Evolutionary conservation across 1,284 basidiomycete genomes (phyloP), one percentile per base, ranked within the genome.

Genomic region (Ustilago cynodontis): DNA sequence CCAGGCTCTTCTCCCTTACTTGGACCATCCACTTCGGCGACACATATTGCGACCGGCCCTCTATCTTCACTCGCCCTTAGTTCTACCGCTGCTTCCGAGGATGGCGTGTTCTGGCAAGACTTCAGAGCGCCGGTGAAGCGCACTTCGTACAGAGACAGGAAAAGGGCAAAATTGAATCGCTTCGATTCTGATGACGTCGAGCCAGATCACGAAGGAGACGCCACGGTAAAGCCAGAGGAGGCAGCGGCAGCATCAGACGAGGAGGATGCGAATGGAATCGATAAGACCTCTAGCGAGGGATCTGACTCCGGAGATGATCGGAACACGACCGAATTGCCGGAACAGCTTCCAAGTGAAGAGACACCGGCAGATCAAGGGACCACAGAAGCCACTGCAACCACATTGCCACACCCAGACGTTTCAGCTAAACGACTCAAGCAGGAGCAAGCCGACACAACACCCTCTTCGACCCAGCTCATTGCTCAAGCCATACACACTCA

Each of bases 41-140:
- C 58, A 1, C 33, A 39, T 29, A 11, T 41, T 16, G 33, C 59
- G 33, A 49, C 58, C 0, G 43, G 63, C 33, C 65, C 70, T 14
- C 58, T 72, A 2, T 56, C 71, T 22, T 68, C 65, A 8, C 55
- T 73, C 2, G 57, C 59, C 20, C 49, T 62, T 2, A 24, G 33
- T 6, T 50, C 54, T 18, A n/a, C 35, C 13, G 18, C 28, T 14
- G 24, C 57, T 5, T 45, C 61, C 3, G 22, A 64, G 0, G 66
- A 73, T 41, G 65, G 60, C 11, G 49, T 72, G 3, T 63, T 59
- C 24, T 72, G 70, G 70, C 70, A 67, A 24, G 60, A 63, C 24
- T 72, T 67, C 26, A 52, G 57, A 11, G 39, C 60, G 11, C 4
- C 41, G 1, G 8, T 14, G 1, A 65, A 28, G 16, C 41, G 9